A percentile compares a stretch with the other conserved stretches of the same genome.
Conservation (phyloP, 352 stramenopile genomes). For the Globisporangium spiculum region DNA sequence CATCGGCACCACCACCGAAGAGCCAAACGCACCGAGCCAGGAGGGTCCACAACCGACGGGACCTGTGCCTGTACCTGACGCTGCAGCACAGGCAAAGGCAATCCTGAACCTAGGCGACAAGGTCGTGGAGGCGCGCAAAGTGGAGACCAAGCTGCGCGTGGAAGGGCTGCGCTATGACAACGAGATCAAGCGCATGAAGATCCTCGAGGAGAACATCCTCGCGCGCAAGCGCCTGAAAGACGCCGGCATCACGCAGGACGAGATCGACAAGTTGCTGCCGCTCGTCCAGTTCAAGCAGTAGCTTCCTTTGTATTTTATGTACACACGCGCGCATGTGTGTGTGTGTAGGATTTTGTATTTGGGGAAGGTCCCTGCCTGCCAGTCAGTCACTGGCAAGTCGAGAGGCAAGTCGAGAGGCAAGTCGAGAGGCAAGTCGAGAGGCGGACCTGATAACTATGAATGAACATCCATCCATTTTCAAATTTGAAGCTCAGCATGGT, state of each 20-base stretch:
- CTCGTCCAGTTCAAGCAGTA: constrained; percentile 6
- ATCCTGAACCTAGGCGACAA: constrained; percentile 17
- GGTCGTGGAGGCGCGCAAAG: constrained; percentile 16
- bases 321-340: background rate
- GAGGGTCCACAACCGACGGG: background rate
- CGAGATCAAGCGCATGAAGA: constrained; percentile 20
- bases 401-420: too few relatives aligned
- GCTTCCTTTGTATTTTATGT: background rate
- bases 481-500: too few relatives aligned
- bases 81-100: background rate
- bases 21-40: background rate
- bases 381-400: too few relatives aligned
- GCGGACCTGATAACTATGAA: too few relatives aligned
- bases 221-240: constrained; percentile 21
- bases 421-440: too few relatives aligned
- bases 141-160: constrained; percentile 16
- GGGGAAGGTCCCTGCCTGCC: too few relatives aligned
- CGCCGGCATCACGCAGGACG: constrained; percentile 15
- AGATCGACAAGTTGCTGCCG: constrained; percentile 18
- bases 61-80: background rate
- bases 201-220: constrained; percentile 21
- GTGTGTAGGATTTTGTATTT: background rate
- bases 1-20: too few relatives aligned
- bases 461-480: too few relatives aligned
- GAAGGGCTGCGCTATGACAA: constrained; percentile 20